Evolutionary conservation across 441 rosid species (phyloP).

Genomic region (Erodium moschatum): DNA sequence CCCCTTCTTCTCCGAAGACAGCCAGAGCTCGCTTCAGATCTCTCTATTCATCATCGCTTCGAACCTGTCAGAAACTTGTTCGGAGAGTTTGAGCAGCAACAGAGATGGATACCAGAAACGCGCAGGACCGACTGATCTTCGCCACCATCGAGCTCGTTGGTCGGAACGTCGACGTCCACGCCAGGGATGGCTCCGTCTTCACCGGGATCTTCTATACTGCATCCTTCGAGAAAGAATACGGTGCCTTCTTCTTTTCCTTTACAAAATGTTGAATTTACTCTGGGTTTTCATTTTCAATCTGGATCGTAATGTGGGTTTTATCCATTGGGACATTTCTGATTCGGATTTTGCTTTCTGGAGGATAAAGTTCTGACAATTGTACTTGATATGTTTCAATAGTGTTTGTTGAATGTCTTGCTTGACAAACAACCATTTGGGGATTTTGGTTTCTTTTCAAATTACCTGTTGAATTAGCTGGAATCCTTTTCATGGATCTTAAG

Average conservation of each 20-base stretch:
- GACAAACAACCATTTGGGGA: neutral
- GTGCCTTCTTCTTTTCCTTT: neutral
- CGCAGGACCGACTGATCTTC: neutral
- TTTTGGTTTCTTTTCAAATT: neutral
- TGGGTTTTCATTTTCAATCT: neutral
- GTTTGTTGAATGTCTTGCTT: neutral
- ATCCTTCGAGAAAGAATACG: neutral
- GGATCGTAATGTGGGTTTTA: neutral
- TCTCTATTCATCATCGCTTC: no score
- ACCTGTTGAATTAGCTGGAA: neutral
- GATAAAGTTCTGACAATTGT: neutral
- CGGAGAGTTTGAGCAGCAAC: neutral
- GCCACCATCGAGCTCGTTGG: neutral
- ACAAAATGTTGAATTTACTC: no score
- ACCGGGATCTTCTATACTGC: slow-evolving; percentile 2
- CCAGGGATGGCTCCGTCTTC: slow-evolving; percentile 7
- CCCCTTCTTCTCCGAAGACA: no score
- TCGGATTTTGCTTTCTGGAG: neutral
- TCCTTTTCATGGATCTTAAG: neutral
- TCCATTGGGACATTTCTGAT: no score
- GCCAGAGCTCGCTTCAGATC: no score
- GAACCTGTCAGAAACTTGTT: neutral
- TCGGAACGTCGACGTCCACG: slow-evolving; percentile 1
- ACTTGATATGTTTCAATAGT: neutral
- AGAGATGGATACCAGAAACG: neutral